A percentile compares a stretch with the other conserved stretches of the same genome.
Conservation (phyloP, 371 early-diverging fungal species). For the Chytridium lagenaria region DNA sequence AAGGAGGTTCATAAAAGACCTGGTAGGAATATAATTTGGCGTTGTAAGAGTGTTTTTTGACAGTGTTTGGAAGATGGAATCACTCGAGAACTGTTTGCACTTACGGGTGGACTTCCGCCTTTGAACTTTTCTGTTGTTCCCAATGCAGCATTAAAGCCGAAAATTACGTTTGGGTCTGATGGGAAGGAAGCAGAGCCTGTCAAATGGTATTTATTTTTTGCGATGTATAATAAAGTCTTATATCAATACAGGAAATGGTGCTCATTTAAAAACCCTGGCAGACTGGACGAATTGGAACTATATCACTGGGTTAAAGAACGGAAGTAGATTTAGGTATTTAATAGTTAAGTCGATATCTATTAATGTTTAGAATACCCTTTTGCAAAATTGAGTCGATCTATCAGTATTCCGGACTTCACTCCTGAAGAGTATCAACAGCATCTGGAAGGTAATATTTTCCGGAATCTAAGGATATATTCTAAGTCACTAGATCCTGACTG, state of each 20-base stretch:
- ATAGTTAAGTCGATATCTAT: not conserved
- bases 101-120: slow-evolving; percentile 75
- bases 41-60: not conserved
- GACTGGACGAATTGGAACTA: slow-evolving; percentile 67
- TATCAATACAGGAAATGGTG: slow-evolving; percentile 63
- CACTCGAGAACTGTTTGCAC: slow-evolving; percentile 67
- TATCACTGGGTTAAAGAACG: slow-evolving; percentile 17
- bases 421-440: slow-evolving; percentile 8
- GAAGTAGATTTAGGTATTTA: slow-evolving; percentile 7
- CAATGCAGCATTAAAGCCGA: slow-evolving; percentile 73
- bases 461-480: not conserved
- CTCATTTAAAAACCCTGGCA: slow-evolving; percentile 79
- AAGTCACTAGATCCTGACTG: slow-evolving; percentile 69
- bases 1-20: not conserved
- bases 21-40: not conserved
- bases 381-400: not conserved
- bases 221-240: not conserved
- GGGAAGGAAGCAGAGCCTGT: slow-evolving; percentile 51
- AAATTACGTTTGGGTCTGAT: slow-evolving; percentile 36
- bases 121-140: slow-evolving; percentile 69
- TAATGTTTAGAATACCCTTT: slow-evolving; percentile 5
- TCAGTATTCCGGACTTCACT: slow-evolving; percentile 7
- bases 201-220: slow-evolving; percentile 53
- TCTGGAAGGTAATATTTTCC: not conserved
- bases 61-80: slow-evolving; percentile 69